Evolutionary conservation across 306 rosid species (phyloP), one percentile per base, ranked within the genome.

Genomic region (Trichosanthes cucumerina): DNA sequence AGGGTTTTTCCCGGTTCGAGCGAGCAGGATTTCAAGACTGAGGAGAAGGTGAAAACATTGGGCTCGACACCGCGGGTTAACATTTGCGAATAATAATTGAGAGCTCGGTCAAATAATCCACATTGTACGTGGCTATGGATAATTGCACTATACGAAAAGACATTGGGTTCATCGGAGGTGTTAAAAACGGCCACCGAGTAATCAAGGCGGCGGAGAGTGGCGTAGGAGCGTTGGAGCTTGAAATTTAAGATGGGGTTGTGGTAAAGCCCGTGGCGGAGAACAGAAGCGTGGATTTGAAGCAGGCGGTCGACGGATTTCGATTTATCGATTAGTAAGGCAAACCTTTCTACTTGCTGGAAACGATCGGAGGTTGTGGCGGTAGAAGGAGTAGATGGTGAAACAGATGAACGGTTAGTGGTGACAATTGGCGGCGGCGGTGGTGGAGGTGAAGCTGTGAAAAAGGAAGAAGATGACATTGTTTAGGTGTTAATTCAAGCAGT

Each of bases 181-280:
- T 85, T 77, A 80, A 93, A 93, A 83, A 93, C 91, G 64, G 87
- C 19, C 5, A 87, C 88, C 54, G 96, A 85, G 86, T 85, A 84
- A 84, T 88, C 84, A 75, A 90, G 96, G 84, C 87, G 88, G 81
- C 93, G 89, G 9, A 83, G 49, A n/a, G 91, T 63, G 81, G 92
- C 80, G 89, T 91, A 93, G 34, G 96, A 86, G 56, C 96, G 98
- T 81, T 90, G 98, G 81, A 93, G 97, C 79, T 91, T 91, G 89
- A 93, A 93, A 84, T 88, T 88, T 43, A 93, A 70, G 81, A 90
- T 82, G 19, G 93, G 89, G 83, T 93, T 86, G 46, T 81, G 75
- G 85, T 91, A 63, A 28, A 88, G 83, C 28, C 86, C 87, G 2
- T 80, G 88, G 38, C 96, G 96, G 66, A 93, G 81, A 77, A 93